A percentile compares a stretch with the other conserved stretches of the same genome.
Conservation (phyloP, 2,329 filamentous ascomycete genomes). For the Microcera coccophila region DNA sequence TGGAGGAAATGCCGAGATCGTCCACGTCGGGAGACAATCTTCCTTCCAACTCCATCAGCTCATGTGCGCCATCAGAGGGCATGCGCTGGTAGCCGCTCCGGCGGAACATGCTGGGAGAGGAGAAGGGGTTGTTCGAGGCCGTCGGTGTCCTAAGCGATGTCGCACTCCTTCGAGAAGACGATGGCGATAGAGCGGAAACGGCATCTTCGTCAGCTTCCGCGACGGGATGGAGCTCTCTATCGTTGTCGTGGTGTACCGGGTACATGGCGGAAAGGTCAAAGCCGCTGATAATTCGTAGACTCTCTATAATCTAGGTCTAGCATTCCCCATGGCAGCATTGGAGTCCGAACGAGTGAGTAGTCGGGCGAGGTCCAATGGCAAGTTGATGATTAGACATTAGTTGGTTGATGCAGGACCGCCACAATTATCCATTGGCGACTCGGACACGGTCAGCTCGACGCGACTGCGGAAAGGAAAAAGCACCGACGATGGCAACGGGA, state of each 20-base stretch:
- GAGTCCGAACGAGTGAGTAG: too few relatives aligned
- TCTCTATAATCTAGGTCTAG: too few relatives aligned
- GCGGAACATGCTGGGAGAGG: slow-evolving; percentile 10
- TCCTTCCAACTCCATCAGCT: slow-evolving; percentile 16
- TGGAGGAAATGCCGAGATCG: slow-evolving; percentile 18
- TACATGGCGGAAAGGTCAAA: too few relatives aligned
- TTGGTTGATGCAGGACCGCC: too few relatives aligned
- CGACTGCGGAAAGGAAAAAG: too few relatives aligned
- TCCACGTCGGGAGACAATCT: not conserved
- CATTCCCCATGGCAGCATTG: too few relatives aligned
- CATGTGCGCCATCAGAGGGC: slow-evolving; percentile 16
- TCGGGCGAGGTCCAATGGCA: too few relatives aligned
- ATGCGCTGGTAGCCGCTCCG: slow-evolving; percentile 21
- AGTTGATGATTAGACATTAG: too few relatives aligned
- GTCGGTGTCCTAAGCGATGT: slow-evolving; percentile 1
- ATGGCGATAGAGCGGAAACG: slow-evolving; percentile 9
- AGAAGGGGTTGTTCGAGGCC: slow-evolving; percentile 10
- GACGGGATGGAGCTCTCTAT: not conserved
- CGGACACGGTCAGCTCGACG: too few relatives aligned
- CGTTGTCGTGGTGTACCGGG: not conserved
- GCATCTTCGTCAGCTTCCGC: slow-evolving; percentile 10
- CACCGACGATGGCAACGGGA: too few relatives aligned
- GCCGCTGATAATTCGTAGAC: too few relatives aligned
- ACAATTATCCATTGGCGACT: too few relatives aligned
- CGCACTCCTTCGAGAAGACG: slow-evolving; percentile 3